Base-by-base conservation (phyloP, 1,284 basidiomycete genomes). In the Volvariella surrecta region DNA sequence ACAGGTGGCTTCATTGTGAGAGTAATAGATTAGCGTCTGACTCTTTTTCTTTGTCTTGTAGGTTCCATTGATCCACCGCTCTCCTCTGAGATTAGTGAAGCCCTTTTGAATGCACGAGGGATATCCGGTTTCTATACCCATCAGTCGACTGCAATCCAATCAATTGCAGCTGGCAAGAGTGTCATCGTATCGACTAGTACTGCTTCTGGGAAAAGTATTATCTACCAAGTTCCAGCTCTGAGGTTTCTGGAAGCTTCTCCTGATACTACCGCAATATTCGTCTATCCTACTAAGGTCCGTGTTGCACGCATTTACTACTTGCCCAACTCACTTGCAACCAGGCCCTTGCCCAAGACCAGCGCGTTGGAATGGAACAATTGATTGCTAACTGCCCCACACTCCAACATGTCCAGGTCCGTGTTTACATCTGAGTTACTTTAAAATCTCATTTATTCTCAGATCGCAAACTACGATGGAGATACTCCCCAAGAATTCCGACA, bases 131-230 rank as follows among this genome's bases (percentile, higher is more conserved):
- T 94, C 32, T 95, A 92, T 56, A 68, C 67, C 3, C 92, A 95
- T 52, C 91, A 95, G 61, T 79, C 79, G 3, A 66, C 71, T 24
- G 88, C 92, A 1, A 83, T 95, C 48, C 74, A 78, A 48, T 77
- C 81, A 0, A 66, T 95, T 15, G 59, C 67, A 8, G 56, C 63
- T 30, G 75, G 76, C 4, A 74, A 74, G 42, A 73, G 90, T 58
- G 89, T 93, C 18, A 89, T 95, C 39, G 87, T 94, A 15, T 92
- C 89, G 1, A 95, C 91, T 0, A 86, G 83, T 51, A 95, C 92
- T 2, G 90, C 90, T 2, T 92, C 89, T 2, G 91, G 91, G 6
- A 95, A 95, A 62, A 93, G 89, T 58, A 70, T 95, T 16, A 91
- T 95, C 41, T 95, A 90, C 59, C 85, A 89, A 65, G 85, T 82